Evolutionary conservation across 2,329 filamentous ascomycete species (phyloP), one percentile per base, ranked within the genome.

Genomic region (Alternaria hordeiaustralica): DNA sequence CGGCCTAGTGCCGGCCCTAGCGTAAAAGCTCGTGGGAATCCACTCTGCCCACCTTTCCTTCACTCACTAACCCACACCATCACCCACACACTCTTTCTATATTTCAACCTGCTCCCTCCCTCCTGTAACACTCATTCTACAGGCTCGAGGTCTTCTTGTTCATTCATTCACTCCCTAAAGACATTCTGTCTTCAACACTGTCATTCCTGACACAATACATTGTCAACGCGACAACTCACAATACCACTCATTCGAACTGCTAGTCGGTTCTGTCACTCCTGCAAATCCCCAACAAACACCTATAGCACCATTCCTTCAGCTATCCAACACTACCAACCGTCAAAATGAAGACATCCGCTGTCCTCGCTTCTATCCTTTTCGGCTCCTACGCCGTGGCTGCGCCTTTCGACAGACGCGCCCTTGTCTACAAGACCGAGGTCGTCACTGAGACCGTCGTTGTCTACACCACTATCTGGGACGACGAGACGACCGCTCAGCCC

Each of bases 101-200:
- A 74, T 71, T 71, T 74, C 61, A 61, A 61, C 21, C 20, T 26
- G 10, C 11, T 36, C 60, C 71, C 65, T 57, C 65, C 70, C 61
- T 69, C 58, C 61, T 64, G 58, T 58, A 61, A 20, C 58, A 61
- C 43, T 61, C 61, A 46, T 61, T 78, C 65, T 79, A 77, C 76
- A 79, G 76, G 76, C 77, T 79, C 78, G 77, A 79, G 65, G 77
- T 76, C 75, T 78, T 76, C 60, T 71, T 72, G 58, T 68, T 65
- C 70, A 69, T 77, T 72, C 73, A 62, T 78, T 78, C 67, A 59
- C 54, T 63, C 68, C 64, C 69, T 72, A 68, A 49, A 58, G 77
- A 78, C 76, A 77, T 77, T 68, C 73, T 70, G 77, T 78, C 76
- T 78, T 71, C 41, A 51, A 43, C 73, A 43, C 73, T 67, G 71